Evolutionary conservation across 1,139 yeast genomes (phyloP), one percentile per base, ranked within the genome.

Genomic region (Kodamaea derodonti): DNA sequence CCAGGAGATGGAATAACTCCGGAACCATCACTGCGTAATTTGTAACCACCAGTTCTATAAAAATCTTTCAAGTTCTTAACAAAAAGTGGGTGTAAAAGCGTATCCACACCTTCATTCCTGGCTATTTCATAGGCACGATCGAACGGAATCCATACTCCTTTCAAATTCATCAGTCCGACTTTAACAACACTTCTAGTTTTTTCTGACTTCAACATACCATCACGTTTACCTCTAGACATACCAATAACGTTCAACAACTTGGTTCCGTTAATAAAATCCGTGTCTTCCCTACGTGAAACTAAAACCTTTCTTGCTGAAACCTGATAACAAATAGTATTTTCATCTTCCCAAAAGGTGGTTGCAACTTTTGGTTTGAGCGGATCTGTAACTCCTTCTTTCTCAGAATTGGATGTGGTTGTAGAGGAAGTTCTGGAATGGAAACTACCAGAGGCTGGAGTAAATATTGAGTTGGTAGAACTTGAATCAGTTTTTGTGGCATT

Each of bases 121-220:
- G 80, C 80, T 37, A 75, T 60, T 42, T 73, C 77, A 27, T 56
- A 54, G 0, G 80, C 80, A 24, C 79, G 48, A 16, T 71, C 75
- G 47, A 69, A 71, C 0, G 80, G 80, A 14, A 75, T 65, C 80
- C 80, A 75, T 1, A 75, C 78, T 0, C 73, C 80, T 44, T 75
- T 75, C 42, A 75, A 56, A 43, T 69, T 69, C 77, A 75, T 75
- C 2, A 73, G 61, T 0, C 80, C 80, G 8, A 65, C 63, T 42
- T 72, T 72, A 13, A 75, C 72, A 0, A 75, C 80, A 16, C 49
- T 55, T 24, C 73, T 58, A 3, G 52, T 49, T 41, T 61, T 65
- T 42, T 75, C 80, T 3, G 70, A 55, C 42, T 75, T 75, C 30
- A 75, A 60, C 16, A 75, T 71, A 8, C 80, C 80, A 46, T 75